A percentile compares a stretch with the other conserved stretches of the same genome.
Conservation (phyloP, 1,284 basidiomycete species). For the Meira nashicola region DNA sequence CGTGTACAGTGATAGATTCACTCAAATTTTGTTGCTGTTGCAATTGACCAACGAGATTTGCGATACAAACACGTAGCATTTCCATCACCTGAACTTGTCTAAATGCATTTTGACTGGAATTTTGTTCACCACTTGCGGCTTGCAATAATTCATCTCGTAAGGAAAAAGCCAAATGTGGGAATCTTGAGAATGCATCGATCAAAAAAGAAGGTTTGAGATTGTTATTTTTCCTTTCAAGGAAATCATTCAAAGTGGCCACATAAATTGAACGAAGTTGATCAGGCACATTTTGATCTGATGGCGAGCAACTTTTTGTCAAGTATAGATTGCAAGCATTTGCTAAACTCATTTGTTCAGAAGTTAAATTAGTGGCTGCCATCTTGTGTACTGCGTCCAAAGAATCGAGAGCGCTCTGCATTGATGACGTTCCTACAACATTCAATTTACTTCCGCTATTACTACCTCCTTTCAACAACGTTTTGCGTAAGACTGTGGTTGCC, state of each 20-base stretch:
- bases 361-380: conserved; percentile 65
- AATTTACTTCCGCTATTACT: conserved; percentile 29
- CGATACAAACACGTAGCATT: conserved; percentile 66
- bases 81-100: conserved; percentile 63
- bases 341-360: conserved; percentile 63
- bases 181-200: conserved; percentile 69
- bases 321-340: conserved; percentile 70
- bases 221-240: conserved; percentile 74
- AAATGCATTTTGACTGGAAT: conserved; percentile 21
- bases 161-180: conserved; percentile 66
- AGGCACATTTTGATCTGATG: conserved; percentile 40
- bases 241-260: conserved; percentile 68
- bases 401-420: conserved; percentile 54
- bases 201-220: conserved; percentile 71
- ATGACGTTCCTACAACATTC: conserved; percentile 54
- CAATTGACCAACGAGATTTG: conserved; percentile 58
- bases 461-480: conserved; percentile 63
- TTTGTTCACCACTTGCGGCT: conserved; percentile 15
- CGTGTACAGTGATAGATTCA: background rate
- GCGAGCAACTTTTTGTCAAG: conserved; percentile 63
- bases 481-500: conserved; percentile 70
- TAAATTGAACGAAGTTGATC: conserved; percentile 58
- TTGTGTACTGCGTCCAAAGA: conserved; percentile 68
- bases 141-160: conserved; percentile 60
- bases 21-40: background rate